Conservation (phyloP, 202 grass and related monocot species). For the Bolboschoenoplectus hybrid region DNA sequence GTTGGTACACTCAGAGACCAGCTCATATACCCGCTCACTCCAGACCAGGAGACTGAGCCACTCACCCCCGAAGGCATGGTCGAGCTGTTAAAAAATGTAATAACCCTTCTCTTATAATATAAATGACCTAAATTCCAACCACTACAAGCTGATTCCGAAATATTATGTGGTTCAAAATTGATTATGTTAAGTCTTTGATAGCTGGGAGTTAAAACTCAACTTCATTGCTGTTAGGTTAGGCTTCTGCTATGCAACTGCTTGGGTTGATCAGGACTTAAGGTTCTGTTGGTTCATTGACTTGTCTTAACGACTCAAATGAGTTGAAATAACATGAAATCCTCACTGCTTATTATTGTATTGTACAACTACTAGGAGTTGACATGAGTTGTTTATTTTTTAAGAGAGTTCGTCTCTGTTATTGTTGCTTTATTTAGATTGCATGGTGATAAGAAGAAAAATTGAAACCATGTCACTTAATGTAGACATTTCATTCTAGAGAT, state of each 20-base stretch:
- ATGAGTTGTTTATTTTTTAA: not conserved
- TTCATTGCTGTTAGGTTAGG: conserved; percentile 38
- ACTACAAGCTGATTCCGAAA: conserved; percentile 5
- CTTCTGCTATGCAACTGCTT: not conserved
- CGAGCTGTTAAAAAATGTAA: conserved; percentile 97
- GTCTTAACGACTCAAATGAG: not conserved
- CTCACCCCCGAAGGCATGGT: conserved; percentile 83
- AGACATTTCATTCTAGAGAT: not conserved
- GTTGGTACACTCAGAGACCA: conserved; percentile 98
- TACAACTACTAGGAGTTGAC: not conserved
- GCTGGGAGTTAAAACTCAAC: conserved; percentile 40
- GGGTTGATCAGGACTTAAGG: not conserved
- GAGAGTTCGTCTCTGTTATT: not conserved
- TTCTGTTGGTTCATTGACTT: not conserved
- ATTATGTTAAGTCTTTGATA: conserved; percentile 26
- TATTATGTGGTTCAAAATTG: not conserved
- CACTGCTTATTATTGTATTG: not conserved
- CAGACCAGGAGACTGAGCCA: conserved; percentile 79
- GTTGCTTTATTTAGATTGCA: conserved; percentile 20
- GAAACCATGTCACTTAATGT: not conserved
- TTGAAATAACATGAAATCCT: conserved; percentile 5
- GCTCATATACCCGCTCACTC: conserved; percentile 92
- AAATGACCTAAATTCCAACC: conserved; percentile 12
- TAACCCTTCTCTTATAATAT: conserved; percentile 38
- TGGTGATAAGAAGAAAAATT: conserved; percentile 10